Percentiles rank a stretch among this genome's conserved stretches.
phyloP scores from a whole-genome alignment of 352 stramenopile species.

The Globisporangium takayamanum region DNA sequence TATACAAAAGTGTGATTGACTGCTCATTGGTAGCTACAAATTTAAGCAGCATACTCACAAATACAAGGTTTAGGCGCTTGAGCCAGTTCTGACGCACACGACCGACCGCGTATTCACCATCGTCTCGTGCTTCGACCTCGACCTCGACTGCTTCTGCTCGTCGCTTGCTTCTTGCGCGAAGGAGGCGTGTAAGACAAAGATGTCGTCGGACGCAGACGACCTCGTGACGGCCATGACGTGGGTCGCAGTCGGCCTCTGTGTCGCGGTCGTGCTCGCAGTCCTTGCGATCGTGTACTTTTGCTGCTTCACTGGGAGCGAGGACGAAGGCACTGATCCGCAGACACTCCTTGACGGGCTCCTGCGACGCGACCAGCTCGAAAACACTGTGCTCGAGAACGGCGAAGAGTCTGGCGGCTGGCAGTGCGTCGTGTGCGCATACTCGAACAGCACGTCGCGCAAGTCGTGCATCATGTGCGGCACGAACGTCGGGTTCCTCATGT shows the following conservation, averaged over 20 bases:
- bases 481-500: conserved; percentile 22
- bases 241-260: conserved; percentile 27
- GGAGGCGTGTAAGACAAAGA: not conserved
- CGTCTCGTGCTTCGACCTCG: no score
- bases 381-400: conserved; percentile 37
- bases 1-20: no score
- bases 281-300: conserved; percentile 43
- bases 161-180: no score
- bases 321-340: conserved; percentile 7
- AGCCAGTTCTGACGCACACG: no score
- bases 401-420: conserved; percentile 53
- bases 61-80: no score
- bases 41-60: no score
- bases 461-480: conserved; percentile 69
- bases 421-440: conserved; percentile 64
- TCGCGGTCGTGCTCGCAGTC: conserved; percentile 23
- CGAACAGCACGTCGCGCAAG: conserved; percentile 32
- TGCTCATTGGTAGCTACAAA: no score
- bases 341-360: conserved; percentile 51
- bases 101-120: no score
- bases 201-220: conserved; percentile 9
- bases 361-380: conserved; percentile 53
- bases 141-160: no score
- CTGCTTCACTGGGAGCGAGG: conserved; percentile 22
- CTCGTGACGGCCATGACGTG: conserved; percentile 31